A percentile compares a stretch with the other conserved stretches of the same genome.
Evolutionary conservation across 208 protist genomes (phyloP).

Genomic region (Crithidia sp.): DNA sequence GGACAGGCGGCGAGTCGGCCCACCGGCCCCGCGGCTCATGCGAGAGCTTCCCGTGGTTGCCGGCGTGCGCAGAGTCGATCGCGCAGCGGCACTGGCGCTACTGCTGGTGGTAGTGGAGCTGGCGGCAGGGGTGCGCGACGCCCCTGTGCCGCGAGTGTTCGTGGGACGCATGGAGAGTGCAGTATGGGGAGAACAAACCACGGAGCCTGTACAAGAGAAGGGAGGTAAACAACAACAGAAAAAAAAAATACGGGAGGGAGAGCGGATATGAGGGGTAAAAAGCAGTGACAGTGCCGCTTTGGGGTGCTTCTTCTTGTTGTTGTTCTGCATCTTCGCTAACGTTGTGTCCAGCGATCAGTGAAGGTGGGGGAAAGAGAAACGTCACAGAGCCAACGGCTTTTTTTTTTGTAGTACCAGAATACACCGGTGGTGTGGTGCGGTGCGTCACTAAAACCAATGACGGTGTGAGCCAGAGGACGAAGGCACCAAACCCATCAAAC

Average conservation of each 20-base stretch:
- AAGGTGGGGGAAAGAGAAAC: background rate
- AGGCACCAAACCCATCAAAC: too few relatives aligned
- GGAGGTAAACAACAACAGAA: conserved; percentile 7
- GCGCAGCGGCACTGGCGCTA: background rate
- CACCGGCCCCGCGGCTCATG: background rate
- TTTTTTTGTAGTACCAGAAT: too few relatives aligned
- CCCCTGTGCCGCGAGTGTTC: background rate
- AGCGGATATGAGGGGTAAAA: too few relatives aligned
- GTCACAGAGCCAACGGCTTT: too few relatives aligned
- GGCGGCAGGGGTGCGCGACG: background rate
- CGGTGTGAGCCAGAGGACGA: too few relatives aligned
- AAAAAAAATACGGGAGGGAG: conserved; percentile 8
- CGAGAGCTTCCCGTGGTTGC: background rate
- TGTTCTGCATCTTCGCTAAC: background rate
- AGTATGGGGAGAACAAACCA: background rate
- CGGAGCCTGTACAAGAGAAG: background rate
- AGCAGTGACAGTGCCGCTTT: too few relatives aligned
- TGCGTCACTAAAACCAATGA: too few relatives aligned
- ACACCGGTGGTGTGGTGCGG: too few relatives aligned
- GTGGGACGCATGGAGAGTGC: background rate
- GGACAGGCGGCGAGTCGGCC: too few relatives aligned
- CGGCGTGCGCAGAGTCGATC: background rate
- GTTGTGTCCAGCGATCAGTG: background rate
- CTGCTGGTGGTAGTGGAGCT: background rate
- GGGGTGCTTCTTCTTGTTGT: too few relatives aligned